Evolutionary conservation across 1,284 basidiomycete genomes (phyloP), one percentile per base, ranked within the genome.

Genomic region (Cutaneotrichosporon cyanovorans): DNA sequence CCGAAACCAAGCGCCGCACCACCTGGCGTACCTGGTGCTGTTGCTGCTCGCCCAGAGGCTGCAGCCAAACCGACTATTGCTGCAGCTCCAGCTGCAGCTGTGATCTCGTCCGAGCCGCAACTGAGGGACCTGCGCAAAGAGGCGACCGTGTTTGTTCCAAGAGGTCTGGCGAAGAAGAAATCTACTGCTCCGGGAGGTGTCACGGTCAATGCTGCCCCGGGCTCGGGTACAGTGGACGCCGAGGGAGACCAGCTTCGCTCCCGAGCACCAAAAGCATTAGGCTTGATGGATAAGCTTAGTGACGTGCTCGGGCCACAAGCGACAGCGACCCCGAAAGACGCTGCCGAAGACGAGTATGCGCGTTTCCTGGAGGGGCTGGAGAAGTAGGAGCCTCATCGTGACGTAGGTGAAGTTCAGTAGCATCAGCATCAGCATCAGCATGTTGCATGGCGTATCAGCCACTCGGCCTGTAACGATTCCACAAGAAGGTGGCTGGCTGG

Each of bases 121-220:
- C 69, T 96, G 37, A 83, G 90, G 19, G 87, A 96, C 66, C 76
- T 95, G 56, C 88, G 89, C 73, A 90, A 88, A 67, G 90, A 96
- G 66, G 82, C 84, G 8, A 91, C 87, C 0, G 80, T 85, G 0
- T 95, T 96, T 61, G 80, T 93, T 2, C 90, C 90, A 1, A 56
- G 71, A 14, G 72, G 68, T 2, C 60, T 74, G 11, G 71, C 69
- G 53, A 60, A 63, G 44, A 40, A 40, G 5, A 48, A 49, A 5
- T 36, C 34, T 8, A 50, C 43, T 10, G 36, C 46, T 3, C 50
- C 39, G 4, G 42, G 44, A 5, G 47, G 41, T 1, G 57, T 34
- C 3, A 45, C 60, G 0, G 57, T 70, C 45, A 66, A 68, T 36
- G 65, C 69, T 12, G 61, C 69, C 1, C 68, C 71, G 5, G 61